Evolutionary conservation across 2,329 filamentous ascomycete species (phyloP).

Genomic region (Penicillium sp.): DNA sequence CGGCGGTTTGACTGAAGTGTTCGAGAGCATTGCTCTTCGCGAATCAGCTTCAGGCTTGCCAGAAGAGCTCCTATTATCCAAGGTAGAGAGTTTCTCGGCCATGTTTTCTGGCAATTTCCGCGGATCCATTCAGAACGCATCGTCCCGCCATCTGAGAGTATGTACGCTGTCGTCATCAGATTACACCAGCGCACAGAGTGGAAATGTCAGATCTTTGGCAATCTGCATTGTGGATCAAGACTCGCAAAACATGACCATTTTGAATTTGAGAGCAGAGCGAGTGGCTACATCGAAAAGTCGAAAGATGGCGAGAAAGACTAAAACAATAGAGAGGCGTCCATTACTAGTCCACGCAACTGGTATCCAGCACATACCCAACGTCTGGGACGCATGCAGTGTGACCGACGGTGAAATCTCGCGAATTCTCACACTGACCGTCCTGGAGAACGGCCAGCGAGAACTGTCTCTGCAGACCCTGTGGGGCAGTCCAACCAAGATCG

Average conservation of each 20-base stretch:
- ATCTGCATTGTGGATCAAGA: conserved; percentile 71
- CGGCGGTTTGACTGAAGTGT: conserved; percentile 66
- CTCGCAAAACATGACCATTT: conserved; percentile 68
- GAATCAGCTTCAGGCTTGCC: conserved; percentile 73
- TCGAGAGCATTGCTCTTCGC: conserved; percentile 72
- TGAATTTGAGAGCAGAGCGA: conserved; percentile 64
- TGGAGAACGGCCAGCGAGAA: conserved; percentile 65
- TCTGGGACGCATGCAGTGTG: conserved; percentile 74
- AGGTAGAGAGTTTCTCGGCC: conserved; percentile 69
- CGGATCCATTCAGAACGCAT: conserved; percentile 30
- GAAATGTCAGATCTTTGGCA: conserved; percentile 40
- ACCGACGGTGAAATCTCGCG: conserved; percentile 68
- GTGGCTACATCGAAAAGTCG: conserved; percentile 35
- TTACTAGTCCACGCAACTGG: conserved; percentile 45
- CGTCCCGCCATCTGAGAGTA: conserved; percentile 49
- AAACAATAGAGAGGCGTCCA: conserved; percentile 30
- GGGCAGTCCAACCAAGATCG: conserved; percentile 70
- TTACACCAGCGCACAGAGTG: conserved; percentile 36
- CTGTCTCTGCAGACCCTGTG: conserved; percentile 76
- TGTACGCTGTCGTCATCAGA: conserved; percentile 64
- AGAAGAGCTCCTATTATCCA: conserved; percentile 72
- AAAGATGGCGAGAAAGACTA: conserved; percentile 32
- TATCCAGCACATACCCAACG: conserved; percentile 65
- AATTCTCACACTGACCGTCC: conserved; percentile 71
- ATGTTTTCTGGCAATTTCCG: conserved; percentile 45